Evolutionary conservation across 345 rosid genomes (phyloP).

Genomic region (Sisymbrium altissimum): DNA sequence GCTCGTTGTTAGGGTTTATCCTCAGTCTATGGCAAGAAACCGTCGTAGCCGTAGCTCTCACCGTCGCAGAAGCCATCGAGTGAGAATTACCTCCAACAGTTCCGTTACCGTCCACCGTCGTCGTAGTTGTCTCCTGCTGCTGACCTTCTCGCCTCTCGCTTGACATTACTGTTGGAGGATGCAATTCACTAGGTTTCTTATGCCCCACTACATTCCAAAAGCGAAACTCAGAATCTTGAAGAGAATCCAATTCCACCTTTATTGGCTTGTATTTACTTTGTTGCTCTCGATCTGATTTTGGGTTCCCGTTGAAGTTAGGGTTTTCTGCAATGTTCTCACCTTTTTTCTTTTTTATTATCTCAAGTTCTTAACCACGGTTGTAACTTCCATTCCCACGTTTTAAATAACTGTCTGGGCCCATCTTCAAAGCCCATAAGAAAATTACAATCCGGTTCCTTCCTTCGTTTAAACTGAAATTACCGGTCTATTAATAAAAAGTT

Average conservation of each 20-base stretch:
- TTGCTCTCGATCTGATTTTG: slow-evolving; percentile 29
- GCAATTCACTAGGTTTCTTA: not conserved
- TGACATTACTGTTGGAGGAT: slow-evolving; percentile 22
- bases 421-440: not conserved
- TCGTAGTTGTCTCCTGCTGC: slow-evolving; percentile 11
- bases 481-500: not conserved
- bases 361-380: slow-evolving; percentile 7
- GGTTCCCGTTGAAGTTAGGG: slow-evolving; percentile 41
- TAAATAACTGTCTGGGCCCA: not conserved
- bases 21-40: slow-evolving; percentile 46
- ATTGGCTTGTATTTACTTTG: not conserved
- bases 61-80: not conserved
- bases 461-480: not conserved
- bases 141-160: slow-evolving; percentile 20
- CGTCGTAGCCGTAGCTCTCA: not conserved
- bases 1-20: slow-evolving; percentile 62
- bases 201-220: slow-evolving; percentile 14
- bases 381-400: not conserved
- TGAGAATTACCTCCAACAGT: slow-evolving; percentile 12
- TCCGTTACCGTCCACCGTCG: slow-evolving; percentile 41
- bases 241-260: not conserved
- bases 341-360: no score
- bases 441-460: not conserved
- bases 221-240: not conserved
- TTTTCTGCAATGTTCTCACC: slow-evolving; percentile 4